Base-by-base conservation (phyloP, 176 grass and related monocot species). In the Puccinellia tenuiflora region DNA sequence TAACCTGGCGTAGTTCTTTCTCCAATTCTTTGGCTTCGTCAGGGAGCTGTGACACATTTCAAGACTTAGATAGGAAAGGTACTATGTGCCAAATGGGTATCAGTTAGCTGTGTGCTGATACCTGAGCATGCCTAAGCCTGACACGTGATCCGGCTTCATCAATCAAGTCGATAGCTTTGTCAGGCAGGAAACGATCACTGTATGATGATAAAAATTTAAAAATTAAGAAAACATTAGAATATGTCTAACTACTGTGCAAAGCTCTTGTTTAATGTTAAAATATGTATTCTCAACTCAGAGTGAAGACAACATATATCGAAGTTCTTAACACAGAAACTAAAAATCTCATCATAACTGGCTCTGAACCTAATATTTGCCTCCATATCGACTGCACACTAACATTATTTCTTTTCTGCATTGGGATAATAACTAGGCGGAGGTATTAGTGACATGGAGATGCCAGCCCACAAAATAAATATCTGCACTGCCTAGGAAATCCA, bases 121-220 rank as follows among this genome's bases (percentile, higher is more conserved):
- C 96, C 93, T 99, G 92, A 66, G 96, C 92, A 85, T 99, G 93
- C 68, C 91, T 90, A 59, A 99, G 50, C 20, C 20, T 55, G 73
- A 75, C 48, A 35, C 47, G 73, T 53, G 73, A 75, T 75, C 47
- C 73, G 54, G 73, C 48, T 75, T 99, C 96, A 87, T 99, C 96
- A 89, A 99, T 84, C 89, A 99, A 90, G 74, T 99, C 96, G 71
- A 99, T 99, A 79, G 96, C 96, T 79, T 96, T 99, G 92, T 99
- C 96, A 81, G 96, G 96, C 35, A 99, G 83, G 84, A 99, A 99
- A 14, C 96, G 96, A 22, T 99, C 96, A 54, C 73, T 75, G 73
- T 7, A 75, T n/a, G 46, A 35, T 14, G 20, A 52, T 52, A 53
- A 54, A n/a, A 54, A 3, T 37, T 75, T 2, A 54, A 18, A 14